phyloP scores from a whole-genome alignment of 495 filamentous ascomycete genomes.

The Neurospora sp. region DNA sequence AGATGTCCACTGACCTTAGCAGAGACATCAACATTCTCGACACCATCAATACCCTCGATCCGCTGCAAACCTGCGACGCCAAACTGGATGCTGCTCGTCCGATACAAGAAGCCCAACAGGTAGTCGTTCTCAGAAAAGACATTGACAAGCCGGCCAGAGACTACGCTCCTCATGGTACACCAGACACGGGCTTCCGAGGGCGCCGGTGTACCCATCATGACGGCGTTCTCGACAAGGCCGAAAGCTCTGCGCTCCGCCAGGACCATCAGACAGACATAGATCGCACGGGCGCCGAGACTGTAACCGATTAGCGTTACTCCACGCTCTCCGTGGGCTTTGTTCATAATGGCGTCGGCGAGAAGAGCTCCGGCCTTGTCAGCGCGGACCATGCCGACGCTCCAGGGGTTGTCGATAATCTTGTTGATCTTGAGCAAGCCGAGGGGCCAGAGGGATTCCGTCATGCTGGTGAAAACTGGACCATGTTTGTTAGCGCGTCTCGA shows the following conservation, averaged over 20 bases:
- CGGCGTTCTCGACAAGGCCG: conserved; percentile 74
- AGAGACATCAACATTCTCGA: conserved; percentile 50
- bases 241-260: conserved; percentile 72
- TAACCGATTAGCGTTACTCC: conserved; percentile 84
- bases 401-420: conserved; percentile 80
- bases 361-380: conserved; percentile 80
- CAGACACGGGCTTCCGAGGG: conserved; percentile 47
- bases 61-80: conserved; percentile 49
- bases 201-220: conserved; percentile 73
- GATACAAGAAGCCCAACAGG: conserved; percentile 49
- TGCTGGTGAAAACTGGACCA: conserved; percentile 52
- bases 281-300: conserved; percentile 80
- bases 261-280: conserved; percentile 68
- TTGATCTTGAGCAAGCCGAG: conserved; percentile 66
- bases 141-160: conserved; percentile 47
- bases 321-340: conserved; percentile 79
- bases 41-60: conserved; percentile 40
- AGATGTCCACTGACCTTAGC: conserved; percentile 44
- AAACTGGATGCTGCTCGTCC: conserved; percentile 41
- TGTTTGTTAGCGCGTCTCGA: conserved; percentile 31
- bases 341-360: conserved; percentile 80
- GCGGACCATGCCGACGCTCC: conserved; percentile 68
- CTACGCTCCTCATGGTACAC: conserved; percentile 46
- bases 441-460: conserved; percentile 68
- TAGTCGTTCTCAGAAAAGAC: conserved; percentile 52